These are phyloP conservation scores for Nicotiana undulata DNA, from an alignment of 257 asterid genomes.

Conservation along the genomic window DNA sequence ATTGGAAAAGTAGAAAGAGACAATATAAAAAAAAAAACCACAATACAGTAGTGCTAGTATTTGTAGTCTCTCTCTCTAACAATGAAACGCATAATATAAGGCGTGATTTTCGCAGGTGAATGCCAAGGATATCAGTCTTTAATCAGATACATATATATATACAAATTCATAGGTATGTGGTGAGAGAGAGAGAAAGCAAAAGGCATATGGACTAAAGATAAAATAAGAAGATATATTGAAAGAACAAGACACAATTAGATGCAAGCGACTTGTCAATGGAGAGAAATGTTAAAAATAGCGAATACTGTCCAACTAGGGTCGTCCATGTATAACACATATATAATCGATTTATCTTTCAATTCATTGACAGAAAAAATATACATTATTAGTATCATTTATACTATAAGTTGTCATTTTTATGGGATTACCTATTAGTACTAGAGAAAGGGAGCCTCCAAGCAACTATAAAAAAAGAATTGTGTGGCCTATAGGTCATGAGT, in stretches of 20 bases:
- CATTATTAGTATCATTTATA: too few relatives aligned
- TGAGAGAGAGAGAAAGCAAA: neutral
- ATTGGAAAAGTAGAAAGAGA: neutral
- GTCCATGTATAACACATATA: neutral
- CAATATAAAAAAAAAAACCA: neutral
- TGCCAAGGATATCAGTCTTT: constrained; percentile 5
- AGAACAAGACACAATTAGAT: neutral
- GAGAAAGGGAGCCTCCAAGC: too few relatives aligned
- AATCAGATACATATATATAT: neutral
- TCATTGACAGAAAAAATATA: too few relatives aligned
- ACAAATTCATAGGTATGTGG: neutral
- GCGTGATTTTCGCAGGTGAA: constrained; percentile 32
- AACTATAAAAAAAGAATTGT: too few relatives aligned
- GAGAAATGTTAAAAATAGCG: neutral
- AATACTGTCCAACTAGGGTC: constrained; percentile 1
- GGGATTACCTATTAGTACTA: too few relatives aligned
- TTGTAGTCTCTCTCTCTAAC: neutral
- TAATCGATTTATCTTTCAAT: too few relatives aligned
- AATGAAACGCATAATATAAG: constrained; percentile 19
- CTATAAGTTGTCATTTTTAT: too few relatives aligned
- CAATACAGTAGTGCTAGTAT: neutral
- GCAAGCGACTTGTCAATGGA: constrained; percentile 20
- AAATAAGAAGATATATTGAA: neutral
- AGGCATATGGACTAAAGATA: neutral
- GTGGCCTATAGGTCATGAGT: too few relatives aligned